Evolutionary conservation across 2,329 filamentous ascomycete genomes (phyloP), one percentile per base, ranked within the genome.

Genomic region (Balansia obtecta): DNA sequence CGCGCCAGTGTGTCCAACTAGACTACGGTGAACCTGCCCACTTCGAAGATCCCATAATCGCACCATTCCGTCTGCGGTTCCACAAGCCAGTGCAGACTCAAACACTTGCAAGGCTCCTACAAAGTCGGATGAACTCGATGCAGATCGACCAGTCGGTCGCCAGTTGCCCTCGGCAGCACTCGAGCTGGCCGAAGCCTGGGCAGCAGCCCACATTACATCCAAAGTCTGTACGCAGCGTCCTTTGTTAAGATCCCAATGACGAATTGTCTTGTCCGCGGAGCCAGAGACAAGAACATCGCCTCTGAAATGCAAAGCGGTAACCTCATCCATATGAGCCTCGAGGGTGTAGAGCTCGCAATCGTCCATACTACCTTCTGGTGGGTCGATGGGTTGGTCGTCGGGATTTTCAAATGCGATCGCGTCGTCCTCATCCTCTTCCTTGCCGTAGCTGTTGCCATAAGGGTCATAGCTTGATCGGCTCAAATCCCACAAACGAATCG

Each of bases 171-270:
- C 79, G 45, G 74, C 75, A 2, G 78, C 75, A 47, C 76, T 76
- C 50, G 87, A 75, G 5, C 79, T 83, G 39, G 83, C 80, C 10
- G 83, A 86, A 12, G 88, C 88, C 69, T 96, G 90, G 2, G 93
- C 90, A 4, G 93, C 90, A 10, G 93, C 93, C 93, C 93, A 98
- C 65, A 98, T 86, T 7, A 98, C 91, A 67, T 98, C 93, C 46
- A 98, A 74, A 2, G 93, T 98, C 68, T 98, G 93, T 49, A 98
- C 87, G 66, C 93, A 97, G 46, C 93, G 85, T n/a, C 93, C 93
- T 65, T 90, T 96, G 60, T 91, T 87, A 46, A 98, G 76, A 71
- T 98, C 93, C 93, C 93, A 98, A 66, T 98, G 93, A 43, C 93
- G 83, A 50, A 98, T 74, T 1, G 93, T 98, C 75, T 98, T 98